Evolutionary conservation across 441 rosid species (phyloP), one percentile per base, ranked within the genome.

Genomic region (Gossypium schwendimanii): DNA sequence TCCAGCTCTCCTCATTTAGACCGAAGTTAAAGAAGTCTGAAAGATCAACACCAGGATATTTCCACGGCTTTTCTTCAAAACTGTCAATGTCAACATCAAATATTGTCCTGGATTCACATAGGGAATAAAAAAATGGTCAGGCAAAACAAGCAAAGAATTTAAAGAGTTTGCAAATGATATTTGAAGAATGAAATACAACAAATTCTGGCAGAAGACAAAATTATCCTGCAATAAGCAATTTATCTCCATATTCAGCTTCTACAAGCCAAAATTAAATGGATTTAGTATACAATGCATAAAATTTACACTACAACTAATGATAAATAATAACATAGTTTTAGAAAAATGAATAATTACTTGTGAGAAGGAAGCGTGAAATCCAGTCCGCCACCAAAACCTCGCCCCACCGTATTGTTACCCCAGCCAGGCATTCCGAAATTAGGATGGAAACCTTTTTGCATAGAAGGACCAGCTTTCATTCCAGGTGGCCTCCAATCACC

Each of bases 61-160:
- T 91, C 99, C 99, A 96, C 6, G 98, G 94, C 78, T 96, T 96
- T 75, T 96, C 98, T 79, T 96, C 98, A 77, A 96, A 90, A 76
- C 87, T 79, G 79, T 96, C 97, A 79, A 93, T 90, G 81, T 93
- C 97, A 28, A 96, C 90, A 39, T 96, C 99, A 72, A 91, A 96
- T 82, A 96, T 90, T 72, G 96, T 89, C 97, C 99, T 96, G 89
- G 64, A 84, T 71, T 66, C 47, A 66, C 31, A 69, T 44, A 58
- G 69, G 49, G 31, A 49, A 5, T 11, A 47, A 75, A 76, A 57
- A 12, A 75, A 62, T 76, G 10, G 65, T 58, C 49, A 79, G 63
- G 12, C 6, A 28, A 72, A 62, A 55, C 7, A 60, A 31, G 63
- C 10, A 24, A 55, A 12, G 44, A 64, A 70, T 57, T 58, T 53